Percentiles rank a stretch among this genome's conserved stretches.
Evolutionary conservation across 495 filamentous ascomycete species (phyloP).

Genomic region (Penicillium coffeae): DNA sequence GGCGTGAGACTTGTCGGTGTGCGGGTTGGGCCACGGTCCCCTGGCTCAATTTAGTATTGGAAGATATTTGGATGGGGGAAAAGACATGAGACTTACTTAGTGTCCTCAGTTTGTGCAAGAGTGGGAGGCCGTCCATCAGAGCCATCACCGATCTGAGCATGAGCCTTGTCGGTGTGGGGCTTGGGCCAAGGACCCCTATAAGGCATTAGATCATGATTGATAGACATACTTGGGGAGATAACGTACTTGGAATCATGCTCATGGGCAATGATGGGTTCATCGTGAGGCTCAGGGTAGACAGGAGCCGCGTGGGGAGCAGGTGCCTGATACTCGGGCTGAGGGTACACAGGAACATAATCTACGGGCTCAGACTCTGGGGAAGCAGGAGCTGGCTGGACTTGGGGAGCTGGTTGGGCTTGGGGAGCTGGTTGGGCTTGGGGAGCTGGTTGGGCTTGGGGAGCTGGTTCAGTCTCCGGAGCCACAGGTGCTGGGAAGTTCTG

Average conservation of each 20-base stretch:
- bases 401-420: background rate
- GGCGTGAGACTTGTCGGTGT: conserved; percentile 2
- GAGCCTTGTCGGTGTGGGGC: conserved; percentile 6
- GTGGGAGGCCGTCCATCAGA: conserved; percentile 5
- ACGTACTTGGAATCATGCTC: conserved; percentile 4
- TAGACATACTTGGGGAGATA: background rate
- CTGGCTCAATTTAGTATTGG: background rate
- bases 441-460: background rate
- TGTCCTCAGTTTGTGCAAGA: conserved; percentile 7
- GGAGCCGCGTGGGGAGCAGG: background rate
- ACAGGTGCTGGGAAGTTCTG: background rate
- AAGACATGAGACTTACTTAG: too few relatives aligned
- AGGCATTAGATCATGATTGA: background rate
- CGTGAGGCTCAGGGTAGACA: conserved; percentile 12
- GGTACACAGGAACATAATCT: background rate
- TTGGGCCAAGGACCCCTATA: conserved; percentile 7
- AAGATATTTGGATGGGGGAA: too few relatives aligned
- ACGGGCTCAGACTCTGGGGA: background rate
- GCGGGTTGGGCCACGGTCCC: conserved; percentile 4
- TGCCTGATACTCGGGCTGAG: conserved; percentile 3
- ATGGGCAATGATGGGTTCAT: conserved; percentile 8
- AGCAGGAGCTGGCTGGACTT: conserved; percentile 1
- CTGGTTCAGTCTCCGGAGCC: background rate
- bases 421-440: background rate
- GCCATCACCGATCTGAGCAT: conserved; percentile 10